Evolutionary conservation across 1,284 basidiomycete genomes (phyloP), one percentile per base, ranked within the genome.

Genomic region (Moesziomyces aphidis): DNA sequence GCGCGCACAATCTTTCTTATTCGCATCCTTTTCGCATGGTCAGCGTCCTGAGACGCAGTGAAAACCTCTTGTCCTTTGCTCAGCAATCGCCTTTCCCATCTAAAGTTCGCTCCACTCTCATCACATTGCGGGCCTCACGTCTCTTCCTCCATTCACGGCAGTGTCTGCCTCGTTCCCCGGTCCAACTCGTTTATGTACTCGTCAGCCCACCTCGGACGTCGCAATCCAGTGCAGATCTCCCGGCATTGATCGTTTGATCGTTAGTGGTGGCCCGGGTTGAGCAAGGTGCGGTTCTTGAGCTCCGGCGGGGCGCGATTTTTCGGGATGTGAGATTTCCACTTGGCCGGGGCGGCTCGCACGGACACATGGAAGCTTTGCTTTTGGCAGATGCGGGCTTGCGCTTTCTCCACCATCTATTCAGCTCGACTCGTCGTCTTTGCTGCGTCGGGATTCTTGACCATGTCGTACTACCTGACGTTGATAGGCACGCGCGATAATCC

Each of bases 401-500:
- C 24, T 10, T 52, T 9, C 34, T 39, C 31, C 50, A 39, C 34
- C n/a, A 22, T 23, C 50, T 13, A 15, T n/a, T 39, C 34, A 43
- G 26, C 36, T 17, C 15, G 8, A 11, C 10, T 13, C 31, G 31
- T 34, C 10, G 6, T 52, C 50, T 52, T 22, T 22, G 19, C 21
- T 23, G n/a, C n/a, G n/a, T 28, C 39, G 17, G 50, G 23, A 52
- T 21, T 26, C 13, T 17, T 28, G 23, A 53, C 22, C 28, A 74
- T 74, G 72, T 74, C 72, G 10, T 84, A 84, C 75, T 84, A 83
- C 56, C 77, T 84, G 39, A 73, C 69, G 24, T 71, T 84, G 50
- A 78, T 84, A 53, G 80, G 80, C 1, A 77, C 83, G 23, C 62
- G 78, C 31, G 83, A 84, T 57, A 82, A 82, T 23, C 79, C 82